phyloP scores from a whole-genome alignment of 2,329 filamentous ascomycete genomes.

The Calonectria multiphialidica region DNA sequence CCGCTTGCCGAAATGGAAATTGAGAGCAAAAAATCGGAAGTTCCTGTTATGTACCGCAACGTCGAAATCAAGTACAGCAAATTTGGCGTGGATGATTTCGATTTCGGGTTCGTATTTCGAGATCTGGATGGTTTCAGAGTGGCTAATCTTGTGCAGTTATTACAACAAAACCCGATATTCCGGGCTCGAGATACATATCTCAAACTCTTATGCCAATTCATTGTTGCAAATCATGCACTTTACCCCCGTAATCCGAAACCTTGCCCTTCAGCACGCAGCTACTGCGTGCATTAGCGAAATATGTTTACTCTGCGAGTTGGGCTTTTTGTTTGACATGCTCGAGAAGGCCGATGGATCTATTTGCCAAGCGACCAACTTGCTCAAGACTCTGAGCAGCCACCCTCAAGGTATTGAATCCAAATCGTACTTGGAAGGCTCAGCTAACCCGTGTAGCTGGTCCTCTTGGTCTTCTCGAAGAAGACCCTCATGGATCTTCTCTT shows the following conservation, averaged over 20 bases:
- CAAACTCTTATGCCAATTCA: slow-evolving; percentile 96
- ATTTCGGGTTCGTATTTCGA: slow-evolving; percentile 77
- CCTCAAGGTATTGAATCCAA: slow-evolving; percentile 69
- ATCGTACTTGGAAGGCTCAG: not conserved
- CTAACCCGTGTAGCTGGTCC: slow-evolving; percentile 68
- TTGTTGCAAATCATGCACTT: slow-evolving; percentile 93
- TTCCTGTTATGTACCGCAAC: slow-evolving; percentile 89
- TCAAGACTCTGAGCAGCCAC: slow-evolving; percentile 89
- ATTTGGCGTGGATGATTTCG: slow-evolving; percentile 99
- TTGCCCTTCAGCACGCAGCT: slow-evolving; percentile 89
- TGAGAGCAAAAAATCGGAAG: slow-evolving; percentile 82
- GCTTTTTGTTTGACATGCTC: slow-evolving; percentile 97
- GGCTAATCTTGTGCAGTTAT: slow-evolving; percentile 68
- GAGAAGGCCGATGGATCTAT: slow-evolving; percentile 95
- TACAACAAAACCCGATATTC: slow-evolving; percentile 96
- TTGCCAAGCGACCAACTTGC: slow-evolving; percentile 94
- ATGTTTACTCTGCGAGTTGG: slow-evolving; percentile 93
- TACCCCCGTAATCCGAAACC: slow-evolving; percentile 87
- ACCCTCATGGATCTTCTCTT: slow-evolving; percentile 77
- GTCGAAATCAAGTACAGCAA: slow-evolving; percentile 99
- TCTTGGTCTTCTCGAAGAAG: slow-evolving; percentile 87
- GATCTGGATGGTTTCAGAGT: not conserved
- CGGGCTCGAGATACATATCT: slow-evolving; percentile 94
- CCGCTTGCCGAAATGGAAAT: slow-evolving; percentile 77
- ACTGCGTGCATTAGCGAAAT: slow-evolving; percentile 84